Conservation (phyloP, 2,329 filamentous ascomycete species). For the Ustulina deusta region DNA sequence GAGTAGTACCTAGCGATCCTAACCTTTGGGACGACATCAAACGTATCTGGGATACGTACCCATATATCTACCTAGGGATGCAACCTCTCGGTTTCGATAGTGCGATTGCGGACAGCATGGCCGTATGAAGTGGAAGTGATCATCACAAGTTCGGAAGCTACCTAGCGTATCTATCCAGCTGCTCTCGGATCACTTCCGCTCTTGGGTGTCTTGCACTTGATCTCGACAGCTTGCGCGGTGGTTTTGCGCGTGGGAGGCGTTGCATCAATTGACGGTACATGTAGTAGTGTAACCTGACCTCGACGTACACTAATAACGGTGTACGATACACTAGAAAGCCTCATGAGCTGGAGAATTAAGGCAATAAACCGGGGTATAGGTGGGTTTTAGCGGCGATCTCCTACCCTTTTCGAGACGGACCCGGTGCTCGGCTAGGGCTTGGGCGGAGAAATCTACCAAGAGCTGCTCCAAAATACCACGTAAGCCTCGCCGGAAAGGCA, state of each 20-base stretch:
- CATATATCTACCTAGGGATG: neutral
- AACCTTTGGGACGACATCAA: neutral
- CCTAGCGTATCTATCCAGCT: slow-evolving; percentile 1
- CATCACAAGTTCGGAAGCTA: neutral
- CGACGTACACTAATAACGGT: slow-evolving; percentile 8
- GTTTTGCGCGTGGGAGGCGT: neutral
- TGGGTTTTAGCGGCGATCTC: slow-evolving; percentile 21
- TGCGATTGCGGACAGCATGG: slow-evolving; percentile 26
- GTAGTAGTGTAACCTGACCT: too few relatives aligned
- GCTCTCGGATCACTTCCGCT: slow-evolving; percentile 5
- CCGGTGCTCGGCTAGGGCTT: slow-evolving; percentile 1
- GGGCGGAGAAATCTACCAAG: slow-evolving; percentile 30
- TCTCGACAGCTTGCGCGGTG: neutral
- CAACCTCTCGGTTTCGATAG: slow-evolving; percentile 9
- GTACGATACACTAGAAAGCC: neutral
- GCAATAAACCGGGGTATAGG: slow-evolving; percentile 5
- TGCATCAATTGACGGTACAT: slow-evolving; percentile 7
- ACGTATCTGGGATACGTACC: neutral
- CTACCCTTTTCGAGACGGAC: slow-evolving; percentile 26
- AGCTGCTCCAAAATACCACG: slow-evolving; percentile 31
- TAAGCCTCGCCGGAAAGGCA: slow-evolving; percentile 11
- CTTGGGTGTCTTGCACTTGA: neutral
- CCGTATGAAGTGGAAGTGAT: slow-evolving; percentile 10
- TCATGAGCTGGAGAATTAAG: neutral
- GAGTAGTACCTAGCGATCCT: neutral